phyloP scores from a whole-genome alignment of 2,329 filamentous ascomycete genomes.

The Cladorrhinum sp. region DNA sequence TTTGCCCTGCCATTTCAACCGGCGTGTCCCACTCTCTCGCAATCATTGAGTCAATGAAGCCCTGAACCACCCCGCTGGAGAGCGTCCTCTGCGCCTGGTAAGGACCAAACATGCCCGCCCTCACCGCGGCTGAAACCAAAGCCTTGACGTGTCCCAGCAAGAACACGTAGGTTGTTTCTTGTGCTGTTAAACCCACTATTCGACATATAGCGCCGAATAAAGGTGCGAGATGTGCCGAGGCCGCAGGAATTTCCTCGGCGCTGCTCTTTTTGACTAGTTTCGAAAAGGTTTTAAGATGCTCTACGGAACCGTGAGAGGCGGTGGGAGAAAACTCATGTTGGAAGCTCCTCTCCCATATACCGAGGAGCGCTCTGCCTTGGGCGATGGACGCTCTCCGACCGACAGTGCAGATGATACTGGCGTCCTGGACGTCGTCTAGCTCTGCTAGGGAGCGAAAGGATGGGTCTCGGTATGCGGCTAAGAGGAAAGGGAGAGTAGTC shows the following conservation, averaged over 20 bases:
- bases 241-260: constrained; percentile 34
- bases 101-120: constrained; percentile 74
- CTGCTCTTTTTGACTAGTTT: neutral
- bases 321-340: neutral
- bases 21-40: constrained; percentile 56
- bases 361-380: constrained; percentile 71
- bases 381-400: constrained; percentile 70
- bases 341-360: constrained; percentile 74
- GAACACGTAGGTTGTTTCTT: constrained; percentile 71
- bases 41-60: constrained; percentile 56
- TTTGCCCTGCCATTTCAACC: constrained; percentile 69
- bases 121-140: constrained; percentile 70
- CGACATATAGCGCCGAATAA: constrained; percentile 65
- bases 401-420: constrained; percentile 74
- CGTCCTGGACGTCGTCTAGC: constrained; percentile 75
- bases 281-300: neutral
- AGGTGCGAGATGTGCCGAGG: constrained; percentile 66
- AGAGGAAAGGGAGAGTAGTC: constrained; percentile 71
- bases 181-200: constrained; percentile 57
- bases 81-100: constrained; percentile 75
- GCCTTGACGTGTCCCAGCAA: constrained; percentile 75
- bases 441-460: constrained; percentile 40
- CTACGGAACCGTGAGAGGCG: neutral
- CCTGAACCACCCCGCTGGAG: constrained; percentile 57
- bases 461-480: constrained; percentile 62